These are phyloP conservation scores for Theobroma grandiflorum DNA, from an alignment of 441 rosid species.

Conservation along the genomic window DNA sequence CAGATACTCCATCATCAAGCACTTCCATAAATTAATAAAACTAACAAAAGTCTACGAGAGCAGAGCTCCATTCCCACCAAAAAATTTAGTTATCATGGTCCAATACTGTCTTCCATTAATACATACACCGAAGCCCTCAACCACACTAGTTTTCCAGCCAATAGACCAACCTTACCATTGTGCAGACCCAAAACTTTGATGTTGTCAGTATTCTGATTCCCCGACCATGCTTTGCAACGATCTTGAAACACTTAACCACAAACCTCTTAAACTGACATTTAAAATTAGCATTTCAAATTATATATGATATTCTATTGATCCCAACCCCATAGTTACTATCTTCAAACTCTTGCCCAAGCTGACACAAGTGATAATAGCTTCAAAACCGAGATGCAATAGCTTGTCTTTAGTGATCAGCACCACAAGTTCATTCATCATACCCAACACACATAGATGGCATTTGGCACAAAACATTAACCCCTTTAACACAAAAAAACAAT, in stretches of 20 bases:
- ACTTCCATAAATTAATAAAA: slow-evolving; percentile 28
- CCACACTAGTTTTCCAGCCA: slow-evolving; percentile 24
- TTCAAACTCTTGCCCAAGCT: slow-evolving; percentile 28
- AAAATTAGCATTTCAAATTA: slow-evolving; percentile 22
- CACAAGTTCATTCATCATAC: slow-evolving; percentile 36
- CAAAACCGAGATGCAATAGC: slow-evolving; percentile 30
- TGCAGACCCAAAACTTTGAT: slow-evolving; percentile 14
- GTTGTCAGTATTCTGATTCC: slow-evolving; percentile 25
- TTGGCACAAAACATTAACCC: slow-evolving; percentile 42
- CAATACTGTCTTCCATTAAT: slow-evolving; percentile 22
- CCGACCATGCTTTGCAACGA: slow-evolving; percentile 21
- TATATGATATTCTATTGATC: slow-evolving; percentile 29
- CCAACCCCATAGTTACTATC: slow-evolving; percentile 27
- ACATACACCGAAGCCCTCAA: slow-evolving; percentile 22
- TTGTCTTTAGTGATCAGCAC: slow-evolving; percentile 27
- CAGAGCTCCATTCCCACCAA: slow-evolving; percentile 18
- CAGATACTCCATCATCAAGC: slow-evolving; percentile 25
- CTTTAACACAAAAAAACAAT: slow-evolving; percentile 33
- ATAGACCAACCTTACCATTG: slow-evolving; percentile 11
- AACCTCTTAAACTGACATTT: slow-evolving; percentile 24
- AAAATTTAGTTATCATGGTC: slow-evolving; percentile 17
- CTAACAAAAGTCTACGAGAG: slow-evolving; percentile 12
- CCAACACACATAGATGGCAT: slow-evolving; percentile 33
- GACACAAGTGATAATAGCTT: slow-evolving; percentile 34
- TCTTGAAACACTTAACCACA: slow-evolving; percentile 20